A percentile compares a stretch with the other conserved stretches of the same genome.
These are phyloP conservation scores for Hemileia vastatrix DNA, from an alignment of 1,284 basidiomycete species.

Conservation along the genomic window DNA sequence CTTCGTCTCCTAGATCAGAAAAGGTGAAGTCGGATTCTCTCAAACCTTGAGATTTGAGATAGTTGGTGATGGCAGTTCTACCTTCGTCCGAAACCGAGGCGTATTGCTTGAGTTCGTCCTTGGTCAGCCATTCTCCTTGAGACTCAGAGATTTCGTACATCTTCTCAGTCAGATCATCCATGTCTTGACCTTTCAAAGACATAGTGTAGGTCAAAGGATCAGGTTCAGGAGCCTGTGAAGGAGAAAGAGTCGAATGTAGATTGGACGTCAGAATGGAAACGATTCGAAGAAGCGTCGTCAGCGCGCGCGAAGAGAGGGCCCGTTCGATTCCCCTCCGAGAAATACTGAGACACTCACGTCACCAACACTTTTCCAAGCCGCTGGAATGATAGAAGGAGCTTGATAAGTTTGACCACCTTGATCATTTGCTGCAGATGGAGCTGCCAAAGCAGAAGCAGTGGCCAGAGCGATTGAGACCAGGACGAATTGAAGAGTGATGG, in stretches of 20 bases:
- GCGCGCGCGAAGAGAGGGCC: neutral
- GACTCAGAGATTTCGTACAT: slow-evolving; percentile 1
- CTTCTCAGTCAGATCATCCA: too few relatives aligned
- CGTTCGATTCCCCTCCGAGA: neutral
- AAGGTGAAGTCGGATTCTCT: neutral
- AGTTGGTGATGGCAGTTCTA: too few relatives aligned
- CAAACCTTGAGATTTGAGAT: too few relatives aligned
- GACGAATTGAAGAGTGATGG: too few relatives aligned
- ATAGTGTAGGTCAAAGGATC: too few relatives aligned
- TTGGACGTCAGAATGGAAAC: too few relatives aligned
- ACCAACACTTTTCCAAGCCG: neutral
- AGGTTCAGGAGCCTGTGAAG: slow-evolving; percentile 1
- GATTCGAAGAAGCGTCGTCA: neutral
- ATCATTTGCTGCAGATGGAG: neutral
- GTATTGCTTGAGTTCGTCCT: too few relatives aligned
- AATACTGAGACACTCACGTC: neutral
- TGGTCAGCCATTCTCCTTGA: too few relatives aligned
- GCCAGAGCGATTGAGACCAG: too few relatives aligned
- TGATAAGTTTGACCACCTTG: neutral
- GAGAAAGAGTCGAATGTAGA: neutral
- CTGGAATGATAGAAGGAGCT: slow-evolving; percentile 7
- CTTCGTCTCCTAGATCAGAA: slow-evolving; percentile 10
- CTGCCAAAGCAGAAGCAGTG: neutral
- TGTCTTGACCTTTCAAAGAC: neutral
- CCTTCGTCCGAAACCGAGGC: too few relatives aligned